Evolutionary conservation across 139 green algal species (phyloP).

Genomic region (Asterochloris sp.): DNA sequence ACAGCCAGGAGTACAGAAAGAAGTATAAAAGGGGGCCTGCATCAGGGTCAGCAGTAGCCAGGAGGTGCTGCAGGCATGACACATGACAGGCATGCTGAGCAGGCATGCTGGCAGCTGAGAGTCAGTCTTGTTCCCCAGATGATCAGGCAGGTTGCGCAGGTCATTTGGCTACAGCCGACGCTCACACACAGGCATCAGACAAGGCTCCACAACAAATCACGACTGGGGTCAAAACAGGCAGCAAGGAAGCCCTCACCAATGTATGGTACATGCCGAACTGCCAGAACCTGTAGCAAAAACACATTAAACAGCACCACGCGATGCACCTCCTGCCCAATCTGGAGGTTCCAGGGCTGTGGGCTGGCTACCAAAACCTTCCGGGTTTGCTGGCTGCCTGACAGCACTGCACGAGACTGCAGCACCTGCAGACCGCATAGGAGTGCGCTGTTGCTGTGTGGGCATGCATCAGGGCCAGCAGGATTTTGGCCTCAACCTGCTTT

Average conservation of each 20-base stretch:
- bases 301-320: slow-evolving; percentile 60
- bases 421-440: too few relatives aligned
- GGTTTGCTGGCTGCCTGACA: background rate
- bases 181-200: too few relatives aligned
- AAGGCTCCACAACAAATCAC: too few relatives aligned
- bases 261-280: slow-evolving; percentile 35
- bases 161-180: background rate
- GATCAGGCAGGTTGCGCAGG: too few relatives aligned
- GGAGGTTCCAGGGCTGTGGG: slow-evolving; percentile 1
- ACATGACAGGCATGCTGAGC: background rate
- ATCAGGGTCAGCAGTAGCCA: background rate
- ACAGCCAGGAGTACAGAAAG: slow-evolving; percentile 70
- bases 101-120: too few relatives aligned
- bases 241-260: slow-evolving; percentile 25
- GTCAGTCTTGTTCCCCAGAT: too few relatives aligned
- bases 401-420: background rate
- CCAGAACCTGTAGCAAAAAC: slow-evolving; percentile 52
- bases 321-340: slow-evolving; percentile 64
- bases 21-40: slow-evolving; percentile 52
- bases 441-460: too few relatives aligned
- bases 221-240: too few relatives aligned
- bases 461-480: too few relatives aligned
- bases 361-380: slow-evolving; percentile 1
- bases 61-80: background rate
- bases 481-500: too few relatives aligned